phyloP scores from a whole-genome alignment of 2,329 filamentous ascomycete genomes.

The Xylariales sp. region DNA sequence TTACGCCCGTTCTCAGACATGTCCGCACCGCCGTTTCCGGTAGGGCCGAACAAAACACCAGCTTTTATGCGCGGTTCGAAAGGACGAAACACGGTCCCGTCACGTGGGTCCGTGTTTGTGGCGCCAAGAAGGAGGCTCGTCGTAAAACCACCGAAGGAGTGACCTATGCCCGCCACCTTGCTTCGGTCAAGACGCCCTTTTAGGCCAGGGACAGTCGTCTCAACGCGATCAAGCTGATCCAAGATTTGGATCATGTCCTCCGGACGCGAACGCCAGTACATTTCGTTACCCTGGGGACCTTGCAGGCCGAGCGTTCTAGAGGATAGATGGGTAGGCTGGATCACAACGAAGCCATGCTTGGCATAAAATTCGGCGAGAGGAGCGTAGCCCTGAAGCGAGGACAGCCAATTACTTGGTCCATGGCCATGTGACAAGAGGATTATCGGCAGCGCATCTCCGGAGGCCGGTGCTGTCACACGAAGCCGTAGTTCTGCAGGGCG shows the following conservation, averaged over 20 bases:
- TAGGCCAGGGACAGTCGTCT: constrained; percentile 49
- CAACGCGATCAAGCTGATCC: constrained; percentile 53
- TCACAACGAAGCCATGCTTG: constrained; percentile 56
- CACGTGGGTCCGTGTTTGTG: constrained; percentile 50
- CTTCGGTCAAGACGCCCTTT: constrained; percentile 51
- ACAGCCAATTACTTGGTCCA: constrained; percentile 53
- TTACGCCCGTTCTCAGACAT: constrained; percentile 47
- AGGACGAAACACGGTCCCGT: constrained; percentile 37
- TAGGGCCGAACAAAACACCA: constrained; percentile 51
- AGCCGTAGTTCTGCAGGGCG: constrained; percentile 50
- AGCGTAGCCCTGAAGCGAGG: constrained; percentile 56
- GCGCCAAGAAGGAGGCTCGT: constrained; percentile 52
- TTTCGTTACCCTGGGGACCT: constrained; percentile 40
- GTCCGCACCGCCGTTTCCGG: constrained; percentile 49
- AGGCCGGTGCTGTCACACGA: constrained; percentile 52
- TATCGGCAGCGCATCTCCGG: constrained; percentile 52
- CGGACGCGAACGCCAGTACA: constrained; percentile 51
- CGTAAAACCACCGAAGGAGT: constrained; percentile 54
- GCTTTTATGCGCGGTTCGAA: constrained; percentile 53
- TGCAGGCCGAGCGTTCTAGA: constrained; percentile 49
- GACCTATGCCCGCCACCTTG: constrained; percentile 53
- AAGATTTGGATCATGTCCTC: constrained; percentile 54
- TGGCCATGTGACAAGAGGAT: constrained; percentile 57
- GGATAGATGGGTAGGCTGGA: constrained; percentile 57
- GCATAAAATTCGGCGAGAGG: constrained; percentile 57